Base-by-base conservation (phyloP, 768 basidiomycete species). In the Boletus rubescentipes region DNA sequence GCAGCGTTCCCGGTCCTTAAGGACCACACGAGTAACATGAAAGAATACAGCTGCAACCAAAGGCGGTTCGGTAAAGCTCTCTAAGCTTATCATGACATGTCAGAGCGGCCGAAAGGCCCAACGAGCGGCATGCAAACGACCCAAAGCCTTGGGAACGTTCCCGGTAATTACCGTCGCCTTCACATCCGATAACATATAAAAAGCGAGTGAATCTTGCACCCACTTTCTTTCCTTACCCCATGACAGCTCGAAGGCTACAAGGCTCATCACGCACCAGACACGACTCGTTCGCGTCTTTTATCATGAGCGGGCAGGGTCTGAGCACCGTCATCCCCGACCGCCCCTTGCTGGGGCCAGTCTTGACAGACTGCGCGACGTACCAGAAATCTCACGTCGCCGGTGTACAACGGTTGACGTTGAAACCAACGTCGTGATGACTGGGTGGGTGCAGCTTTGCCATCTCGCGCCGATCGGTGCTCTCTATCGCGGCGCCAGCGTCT, bases 221-320 rank as follows among this genome's bases (percentile, higher is more conserved):
- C 12, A 21, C 10, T 30, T 31, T 35, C 12, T 40, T 37, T n/a
- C 32, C 2, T 37, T 44, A 54, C 18, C 32, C 51, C 43, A 57
- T 32, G 52, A 54, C 60, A 59, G 53, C 49, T 53, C 60, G 47
- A 63, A 61, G 35, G 58, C 50, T 39, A 49, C 55, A 47, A 55
- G 26, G 53, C 58, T 61, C 62, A 49, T 47, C 43, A 53, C 62
- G 46, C 36, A 61, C 62, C 35, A 44, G 60, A 56, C 29, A 30
- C 29, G 50, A 26, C 20, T 37, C 29, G 42, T 29, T 49, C 46
- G 49, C 15, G 29, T 61, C 58, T 54, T 41, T 54, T 35, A 36
- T 67, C 51, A 47, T 54, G 66, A 68, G 66, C 56, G 57, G 63
- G 65, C 20, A 26, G 63, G 50, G 62, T 63, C 60, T 65, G 67